Percentiles rank a stretch among this genome's conserved stretches.
Conservation (phyloP, 768 basidiomycete genomes). For the Mycena galericulata region DNA sequence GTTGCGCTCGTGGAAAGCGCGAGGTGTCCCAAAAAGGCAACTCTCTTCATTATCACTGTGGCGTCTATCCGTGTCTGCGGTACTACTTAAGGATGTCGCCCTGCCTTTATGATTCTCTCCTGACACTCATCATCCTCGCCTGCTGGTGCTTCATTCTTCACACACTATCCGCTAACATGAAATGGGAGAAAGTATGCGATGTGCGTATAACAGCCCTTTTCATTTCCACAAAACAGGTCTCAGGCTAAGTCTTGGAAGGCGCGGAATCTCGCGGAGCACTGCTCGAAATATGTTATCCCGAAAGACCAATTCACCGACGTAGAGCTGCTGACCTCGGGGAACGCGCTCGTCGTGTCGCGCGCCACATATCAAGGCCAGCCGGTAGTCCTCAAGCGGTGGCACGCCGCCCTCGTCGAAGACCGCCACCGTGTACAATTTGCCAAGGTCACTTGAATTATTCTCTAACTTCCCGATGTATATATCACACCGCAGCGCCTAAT, state of each 20-base stretch:
- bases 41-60: background rate
- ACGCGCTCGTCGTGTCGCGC: slow-evolving; percentile 18
- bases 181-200: slow-evolving; percentile 21
- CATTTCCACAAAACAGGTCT: no score
- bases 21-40: slow-evolving; percentile 9
- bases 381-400: slow-evolving; percentile 32
- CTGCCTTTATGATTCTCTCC: slow-evolving; percentile 8
- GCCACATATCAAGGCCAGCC: slow-evolving; percentile 14
- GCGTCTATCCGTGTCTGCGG: background rate
- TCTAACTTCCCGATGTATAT: background rate
- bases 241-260: slow-evolving; percentile 8
- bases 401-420: slow-evolving; percentile 21
- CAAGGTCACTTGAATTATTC: slow-evolving; percentile 15
- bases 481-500: slow-evolving; percentile 20
- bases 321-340: slow-evolving; percentile 10
- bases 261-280: slow-evolving; percentile 27
- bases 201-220: slow-evolving; percentile 1
- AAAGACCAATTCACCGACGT: background rate
- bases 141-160: slow-evolving; percentile 25
- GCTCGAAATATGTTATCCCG: slow-evolving; percentile 22
- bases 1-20: background rate
- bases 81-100: slow-evolving; percentile 22
- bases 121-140: slow-evolving; percentile 17
- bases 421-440: slow-evolving; percentile 16
- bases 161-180: slow-evolving; percentile 12